phyloP scores from a whole-genome alignment of 2,329 filamentous ascomycete genomes.

The Pestalotiopsis sp. region DNA sequence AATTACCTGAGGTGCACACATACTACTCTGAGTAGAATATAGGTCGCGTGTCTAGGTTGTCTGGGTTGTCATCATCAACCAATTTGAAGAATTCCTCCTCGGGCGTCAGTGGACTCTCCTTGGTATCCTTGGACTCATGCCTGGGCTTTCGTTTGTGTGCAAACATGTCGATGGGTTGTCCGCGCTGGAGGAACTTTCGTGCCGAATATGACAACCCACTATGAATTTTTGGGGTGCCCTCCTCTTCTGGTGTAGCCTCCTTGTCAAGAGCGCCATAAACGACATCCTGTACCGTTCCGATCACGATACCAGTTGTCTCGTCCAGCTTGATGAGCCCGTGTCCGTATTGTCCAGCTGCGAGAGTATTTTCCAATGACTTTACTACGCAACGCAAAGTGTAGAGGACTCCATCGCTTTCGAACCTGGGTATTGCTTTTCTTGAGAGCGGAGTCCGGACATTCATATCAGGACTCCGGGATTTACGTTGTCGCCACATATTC shows the following conservation, averaged over 20 bases:
- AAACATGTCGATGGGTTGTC: too few species aligned
- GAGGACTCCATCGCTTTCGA: background rate
- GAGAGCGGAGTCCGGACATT: background rate
- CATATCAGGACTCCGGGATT: background rate
- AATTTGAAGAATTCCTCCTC: too few species aligned
- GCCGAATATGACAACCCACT: too few species aligned
- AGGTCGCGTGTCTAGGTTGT: too few species aligned
- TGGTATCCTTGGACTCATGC: too few species aligned
- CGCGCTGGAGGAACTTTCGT: too few species aligned
- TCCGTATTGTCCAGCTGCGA: background rate
- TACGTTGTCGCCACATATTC: background rate
- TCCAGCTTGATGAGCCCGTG: background rate
- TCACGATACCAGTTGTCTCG: background rate
- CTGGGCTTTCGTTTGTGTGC: too few species aligned
- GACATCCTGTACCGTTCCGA: background rate
- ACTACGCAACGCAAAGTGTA: constrained; percentile 3
- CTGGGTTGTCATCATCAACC: too few species aligned
- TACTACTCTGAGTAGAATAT: too few species aligned
- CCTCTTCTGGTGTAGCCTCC: background rate
- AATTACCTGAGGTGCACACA: too few species aligned
- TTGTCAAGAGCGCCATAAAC: background rate
- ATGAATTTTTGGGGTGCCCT: too few species aligned
- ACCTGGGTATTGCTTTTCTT: background rate
- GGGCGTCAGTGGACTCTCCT: too few species aligned
- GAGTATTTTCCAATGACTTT: background rate